phyloP scores from a whole-genome alignment of 2,329 filamentous ascomycete genomes.

The Tolypocladium cylindrosporum region DNA sequence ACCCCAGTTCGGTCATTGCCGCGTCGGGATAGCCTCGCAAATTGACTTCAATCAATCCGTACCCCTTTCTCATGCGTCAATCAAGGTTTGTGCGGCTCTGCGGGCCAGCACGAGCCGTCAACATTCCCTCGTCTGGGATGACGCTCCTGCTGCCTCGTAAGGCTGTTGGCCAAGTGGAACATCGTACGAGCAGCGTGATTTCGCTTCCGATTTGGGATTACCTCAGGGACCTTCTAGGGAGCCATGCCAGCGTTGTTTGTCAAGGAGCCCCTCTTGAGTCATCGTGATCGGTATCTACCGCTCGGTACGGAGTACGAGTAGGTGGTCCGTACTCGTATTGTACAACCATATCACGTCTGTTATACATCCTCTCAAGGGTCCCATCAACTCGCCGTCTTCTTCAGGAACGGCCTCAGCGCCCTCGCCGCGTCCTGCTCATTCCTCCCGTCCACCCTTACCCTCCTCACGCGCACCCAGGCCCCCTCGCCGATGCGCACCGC shows the following conservation, averaged over 20 bases:
- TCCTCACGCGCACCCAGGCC: conserved; percentile 15
- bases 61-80: too few relatives aligned
- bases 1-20: background rate
- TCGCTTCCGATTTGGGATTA: too few relatives aligned
- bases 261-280: too few relatives aligned
- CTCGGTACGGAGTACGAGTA: too few relatives aligned
- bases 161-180: too few relatives aligned
- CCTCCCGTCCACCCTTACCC: conserved; percentile 23
- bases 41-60: background rate
- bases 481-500: conserved; percentile 11
- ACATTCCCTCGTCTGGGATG: background rate
- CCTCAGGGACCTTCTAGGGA: too few relatives aligned
- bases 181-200: too few relatives aligned
- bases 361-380: too few relatives aligned
- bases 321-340: background rate
- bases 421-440: conserved; percentile 13
- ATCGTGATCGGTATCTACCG: too few relatives aligned
- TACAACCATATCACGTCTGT: too few relatives aligned
- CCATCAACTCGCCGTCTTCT: background rate
- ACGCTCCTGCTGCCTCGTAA: background rate
- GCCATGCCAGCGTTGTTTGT: too few relatives aligned
- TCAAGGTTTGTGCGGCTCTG: background rate
- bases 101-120: background rate
- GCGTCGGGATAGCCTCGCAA: background rate
- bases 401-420: conserved; percentile 11